Conservation (phyloP, 192 early-diverging fungal genomes). For the Dispira parvispora region DNA sequence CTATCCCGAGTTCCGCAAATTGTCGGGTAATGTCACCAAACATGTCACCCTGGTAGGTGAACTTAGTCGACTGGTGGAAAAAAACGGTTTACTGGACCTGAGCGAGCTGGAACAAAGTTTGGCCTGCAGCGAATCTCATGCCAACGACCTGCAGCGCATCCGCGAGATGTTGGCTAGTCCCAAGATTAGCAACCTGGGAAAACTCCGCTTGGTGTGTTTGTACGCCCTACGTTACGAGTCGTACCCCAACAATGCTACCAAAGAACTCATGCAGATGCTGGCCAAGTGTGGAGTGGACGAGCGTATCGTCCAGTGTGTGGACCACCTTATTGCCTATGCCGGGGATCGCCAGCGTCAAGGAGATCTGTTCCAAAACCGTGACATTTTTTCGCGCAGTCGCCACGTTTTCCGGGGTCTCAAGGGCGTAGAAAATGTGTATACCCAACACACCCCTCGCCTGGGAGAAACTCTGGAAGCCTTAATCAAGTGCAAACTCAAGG, state of each 20-base stretch:
- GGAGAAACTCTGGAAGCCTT: conserved; percentile 59
- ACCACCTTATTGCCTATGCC: conserved; percentile 57
- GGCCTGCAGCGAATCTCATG: conserved; percentile 76
- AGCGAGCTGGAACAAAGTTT: conserved; percentile 91
- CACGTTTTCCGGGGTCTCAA: conserved; percentile 84
- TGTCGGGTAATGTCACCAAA: conserved; percentile 93
- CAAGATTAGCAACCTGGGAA: conserved; percentile 49
- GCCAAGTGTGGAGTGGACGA: conserved; percentile 53
- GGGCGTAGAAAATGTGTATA: conserved; percentile 98
- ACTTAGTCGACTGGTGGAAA: conserved; percentile 62
- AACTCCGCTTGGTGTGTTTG: conserved; percentile 62
- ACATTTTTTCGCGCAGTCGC: conserved; percentile 65
- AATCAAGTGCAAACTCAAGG: conserved; percentile 65
- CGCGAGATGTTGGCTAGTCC: conserved; percentile 39
- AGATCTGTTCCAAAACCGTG: conserved; percentile 78
- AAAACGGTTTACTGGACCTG: conserved; percentile 61
- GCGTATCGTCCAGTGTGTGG: conserved; percentile 52
- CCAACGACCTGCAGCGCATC: conserved; percentile 60
- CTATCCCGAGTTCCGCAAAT: conserved; percentile 93
- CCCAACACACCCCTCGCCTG: conserved; percentile 82
- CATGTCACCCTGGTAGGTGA: conserved; percentile 98
- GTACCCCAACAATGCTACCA: conserved; percentile 47
- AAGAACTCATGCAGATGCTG: conserved; percentile 56
- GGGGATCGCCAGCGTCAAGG: conserved; percentile 66
- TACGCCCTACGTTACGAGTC: conserved; percentile 91